Base-by-base conservation (phyloP, 2,329 filamentous ascomycete genomes). In the Karstenula rhodostoma region DNA sequence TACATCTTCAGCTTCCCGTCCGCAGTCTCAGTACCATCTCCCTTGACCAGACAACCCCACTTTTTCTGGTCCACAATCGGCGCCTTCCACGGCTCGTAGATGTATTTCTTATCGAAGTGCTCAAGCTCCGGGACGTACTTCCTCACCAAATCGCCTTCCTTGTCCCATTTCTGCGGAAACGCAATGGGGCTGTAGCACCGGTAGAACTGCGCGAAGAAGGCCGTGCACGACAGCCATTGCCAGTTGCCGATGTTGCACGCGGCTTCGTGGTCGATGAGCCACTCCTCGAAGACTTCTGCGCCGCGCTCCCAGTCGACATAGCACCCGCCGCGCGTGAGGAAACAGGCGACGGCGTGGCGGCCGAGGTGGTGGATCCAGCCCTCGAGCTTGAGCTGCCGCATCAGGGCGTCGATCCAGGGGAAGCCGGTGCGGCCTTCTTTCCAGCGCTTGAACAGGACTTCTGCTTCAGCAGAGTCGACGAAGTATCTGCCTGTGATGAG, bases 281-380 rank as follows among this genome's bases (percentile, higher is more conserved):
- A 86, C 73, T 93, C 90, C 70, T 92, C 89, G 61, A 94, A 94
- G 1, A 93, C 90, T 50, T 91, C 90, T 5, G 88, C 89, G 1
- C 91, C 91, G 19, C 91, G 85, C 78, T 93, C 90, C 90, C 91
- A 94, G 69, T 89, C 86, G 47, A 94, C 81, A 70, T 93, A 94
- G 74, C 90, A 93, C 0, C 91, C 91, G 1, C 91, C 90, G 2
- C 91, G 82, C 0, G 91, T 93, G n/a, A 94, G 81, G 73, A 94
- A 94, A 72, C 90, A 93, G 0, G 91, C 91, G 0, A 94, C 88
- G n/a, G 88, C 85, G 74, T 94, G 91, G 0, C 91, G 85, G 2
- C 90, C 91, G 0, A 93, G 82, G 72, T 94, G 91, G 72, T 94
- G 90, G 9, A 93, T 91, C 90, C 90, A 94, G 29, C 91, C 91